Evolutionary conservation across 495 filamentous ascomycete species (phyloP).

Genomic region (Massariosphaeria phaeospora): DNA sequence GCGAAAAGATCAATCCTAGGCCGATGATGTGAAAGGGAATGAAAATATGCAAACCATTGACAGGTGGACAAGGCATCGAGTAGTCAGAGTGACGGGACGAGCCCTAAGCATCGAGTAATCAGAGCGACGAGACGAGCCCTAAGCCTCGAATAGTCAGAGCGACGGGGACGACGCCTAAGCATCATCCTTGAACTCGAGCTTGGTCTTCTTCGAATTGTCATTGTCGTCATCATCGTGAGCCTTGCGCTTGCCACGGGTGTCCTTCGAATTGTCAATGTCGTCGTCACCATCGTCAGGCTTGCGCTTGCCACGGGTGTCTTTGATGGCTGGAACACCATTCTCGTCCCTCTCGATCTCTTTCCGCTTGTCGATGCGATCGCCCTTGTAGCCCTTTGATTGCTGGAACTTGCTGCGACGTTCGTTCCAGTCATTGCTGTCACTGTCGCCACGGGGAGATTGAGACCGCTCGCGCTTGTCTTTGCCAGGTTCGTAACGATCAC

Average conservation of each 20-base stretch:
- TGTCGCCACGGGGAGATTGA: constrained; percentile 15
- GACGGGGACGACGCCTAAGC: background rate
- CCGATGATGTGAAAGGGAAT: too few species aligned
- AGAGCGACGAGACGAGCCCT: too few species aligned
- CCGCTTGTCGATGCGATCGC: background rate
- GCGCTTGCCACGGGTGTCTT: constrained; percentile 1
- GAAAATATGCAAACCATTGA: too few species aligned
- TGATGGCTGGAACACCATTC: constrained; percentile 3
- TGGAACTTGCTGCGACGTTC: constrained; percentile 23
- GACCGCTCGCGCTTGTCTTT: constrained; percentile 9
- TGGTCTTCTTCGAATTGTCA: constrained; percentile 6
- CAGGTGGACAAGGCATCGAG: too few species aligned
- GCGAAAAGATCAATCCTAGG: too few species aligned
- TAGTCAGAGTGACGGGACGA: too few species aligned
- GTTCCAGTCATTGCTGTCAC: constrained; percentile 25
- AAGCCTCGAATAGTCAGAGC: too few species aligned
- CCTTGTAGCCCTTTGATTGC: background rate
- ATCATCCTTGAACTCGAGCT: constrained; percentile 21
- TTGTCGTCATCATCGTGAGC: constrained; percentile 3
- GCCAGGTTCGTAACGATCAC: constrained; percentile 30
- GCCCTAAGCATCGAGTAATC: too few species aligned
- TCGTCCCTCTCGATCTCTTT: background rate
- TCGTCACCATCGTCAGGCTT: background rate
- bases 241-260: constrained; percentile 10
- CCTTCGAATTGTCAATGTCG: background rate